Percentiles rank a stretch among this genome's conserved stretches.
Conservation (phyloP, 2,329 filamentous ascomycete species). For the Fusarium lateritium region DNA sequence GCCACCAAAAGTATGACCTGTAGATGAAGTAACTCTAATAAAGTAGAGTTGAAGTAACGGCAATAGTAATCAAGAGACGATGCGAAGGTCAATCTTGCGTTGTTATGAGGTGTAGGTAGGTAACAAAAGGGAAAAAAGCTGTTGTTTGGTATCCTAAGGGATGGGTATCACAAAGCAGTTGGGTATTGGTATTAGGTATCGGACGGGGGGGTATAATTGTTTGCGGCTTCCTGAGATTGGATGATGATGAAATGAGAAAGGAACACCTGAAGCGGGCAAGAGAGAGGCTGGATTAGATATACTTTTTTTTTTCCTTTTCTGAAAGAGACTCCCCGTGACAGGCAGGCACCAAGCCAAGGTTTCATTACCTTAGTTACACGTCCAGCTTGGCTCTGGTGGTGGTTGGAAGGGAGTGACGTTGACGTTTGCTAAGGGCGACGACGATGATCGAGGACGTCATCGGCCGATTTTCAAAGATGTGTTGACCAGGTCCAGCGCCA, state of each 20-base stretch:
- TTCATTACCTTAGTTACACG: slow-evolving; percentile 28
- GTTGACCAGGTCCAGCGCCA: slow-evolving; percentile 29
- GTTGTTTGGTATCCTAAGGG: slow-evolving; percentile 41
- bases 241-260: slow-evolving; percentile 33
- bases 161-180: slow-evolving; percentile 52
- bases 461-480: slow-evolving; percentile 35
- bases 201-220: slow-evolving; percentile 36
- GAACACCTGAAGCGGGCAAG: slow-evolving; percentile 11
- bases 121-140: slow-evolving; percentile 27
- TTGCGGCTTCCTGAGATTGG: slow-evolving; percentile 20
- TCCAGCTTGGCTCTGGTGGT: slow-evolving; percentile 37
- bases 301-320: slow-evolving; percentile 26
- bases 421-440: slow-evolving; percentile 53
- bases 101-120: slow-evolving; percentile 10
- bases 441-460: slow-evolving; percentile 55
- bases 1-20: slow-evolving; percentile 17
- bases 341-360: slow-evolving; percentile 31
- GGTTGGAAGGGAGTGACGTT: slow-evolving; percentile 53
- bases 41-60: slow-evolving; percentile 10
- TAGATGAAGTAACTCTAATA: slow-evolving; percentile 14
- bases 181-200: slow-evolving; percentile 43
- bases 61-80: slow-evolving; percentile 14
- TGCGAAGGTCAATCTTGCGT: slow-evolving; percentile 15
- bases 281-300: slow-evolving; percentile 48
- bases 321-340: slow-evolving; percentile 29